A percentile compares a stretch with the other conserved stretches of the same genome.
phyloP scores from a whole-genome alignment of 192 early-diverging fungal species.

The Backusella parvicylindrica region DNA sequence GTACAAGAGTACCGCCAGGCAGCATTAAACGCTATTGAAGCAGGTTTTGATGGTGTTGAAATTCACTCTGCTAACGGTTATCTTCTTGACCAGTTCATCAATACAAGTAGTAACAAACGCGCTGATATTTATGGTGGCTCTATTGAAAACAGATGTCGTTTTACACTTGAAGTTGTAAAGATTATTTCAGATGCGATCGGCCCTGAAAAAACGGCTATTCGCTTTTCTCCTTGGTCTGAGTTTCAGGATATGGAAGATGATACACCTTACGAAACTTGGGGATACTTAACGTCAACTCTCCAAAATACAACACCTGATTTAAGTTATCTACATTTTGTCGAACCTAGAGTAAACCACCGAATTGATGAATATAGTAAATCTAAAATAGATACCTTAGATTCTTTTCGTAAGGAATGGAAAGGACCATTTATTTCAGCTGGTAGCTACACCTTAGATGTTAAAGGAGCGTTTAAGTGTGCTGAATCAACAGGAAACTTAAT shows the following conservation, averaged over 20 bases:
- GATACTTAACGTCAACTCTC: slow-evolving; percentile 6
- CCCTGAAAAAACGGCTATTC: slow-evolving; percentile 26
- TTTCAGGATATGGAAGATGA: slow-evolving; percentile 32
- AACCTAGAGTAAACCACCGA: slow-evolving; percentile 12
- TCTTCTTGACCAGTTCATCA: slow-evolving; percentile 76
- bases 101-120: slow-evolving; percentile 73
- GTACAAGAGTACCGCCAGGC: slow-evolving; percentile 32
- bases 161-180: slow-evolving; percentile 17
- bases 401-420: slow-evolving; percentile 10
- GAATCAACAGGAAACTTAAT: slow-evolving; percentile 25
- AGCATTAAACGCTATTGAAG: slow-evolving; percentile 66
- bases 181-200: slow-evolving; percentile 17
- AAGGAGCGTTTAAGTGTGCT: not conserved
- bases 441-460: slow-evolving; percentile 10
- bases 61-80: slow-evolving; percentile 93
- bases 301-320: slow-evolving; percentile 22
- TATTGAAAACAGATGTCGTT: slow-evolving; percentile 17
- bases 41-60: slow-evolving; percentile 87
- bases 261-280: slow-evolving; percentile 19
- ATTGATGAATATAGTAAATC: not conserved
- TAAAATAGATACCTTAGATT: not conserved
- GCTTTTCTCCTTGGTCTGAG: slow-evolving; percentile 26
- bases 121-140: slow-evolving; percentile 39
- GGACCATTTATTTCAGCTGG: slow-evolving; percentile 16
- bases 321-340: slow-evolving; percentile 26